Evolutionary conservation across 2,329 filamentous ascomycete genomes (phyloP).

Genomic region (Leptographium flavum): DNA sequence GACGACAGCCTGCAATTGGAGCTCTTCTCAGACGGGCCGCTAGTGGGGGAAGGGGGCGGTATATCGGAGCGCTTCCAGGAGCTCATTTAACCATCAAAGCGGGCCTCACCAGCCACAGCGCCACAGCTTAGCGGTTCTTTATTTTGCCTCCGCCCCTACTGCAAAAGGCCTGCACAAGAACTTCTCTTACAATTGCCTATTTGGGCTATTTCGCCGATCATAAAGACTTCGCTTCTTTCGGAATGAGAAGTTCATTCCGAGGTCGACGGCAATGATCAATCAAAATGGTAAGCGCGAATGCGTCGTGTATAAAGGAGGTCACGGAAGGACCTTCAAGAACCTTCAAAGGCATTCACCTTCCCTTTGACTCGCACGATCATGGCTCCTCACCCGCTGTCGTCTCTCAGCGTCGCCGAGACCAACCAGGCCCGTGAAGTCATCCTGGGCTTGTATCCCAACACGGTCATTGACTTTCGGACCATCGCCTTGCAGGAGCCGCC

Average conservation of each 20-base stretch:
- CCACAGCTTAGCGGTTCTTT: too few species aligned
- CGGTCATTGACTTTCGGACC: constrained; percentile 28
- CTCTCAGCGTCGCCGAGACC: background rate
- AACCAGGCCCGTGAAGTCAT: background rate
- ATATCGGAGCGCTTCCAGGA: background rate
- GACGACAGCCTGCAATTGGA: background rate
- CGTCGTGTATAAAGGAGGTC: too few species aligned
- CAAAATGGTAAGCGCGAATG: too few species aligned
- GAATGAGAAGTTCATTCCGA: too few species aligned
- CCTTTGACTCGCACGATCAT: background rate
- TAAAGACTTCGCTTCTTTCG: too few species aligned
- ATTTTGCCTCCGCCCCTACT: too few species aligned
- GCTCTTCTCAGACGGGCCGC: background rate
- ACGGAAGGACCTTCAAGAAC: too few species aligned
- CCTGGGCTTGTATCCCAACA: constrained; percentile 5
- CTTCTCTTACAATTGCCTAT: too few species aligned
- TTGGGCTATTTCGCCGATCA: too few species aligned
- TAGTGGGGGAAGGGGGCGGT: background rate
- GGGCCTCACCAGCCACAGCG: too few species aligned
- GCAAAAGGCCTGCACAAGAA: too few species aligned
- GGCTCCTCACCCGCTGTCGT: background rate
- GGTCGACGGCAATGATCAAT: too few species aligned
- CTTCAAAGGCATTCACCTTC: background rate
- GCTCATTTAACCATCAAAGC: background rate
- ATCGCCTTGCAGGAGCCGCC: constrained; percentile 34